Conservation (phyloP, 176 grass and related monocot genomes). For the Zoysia japonica region DNA sequence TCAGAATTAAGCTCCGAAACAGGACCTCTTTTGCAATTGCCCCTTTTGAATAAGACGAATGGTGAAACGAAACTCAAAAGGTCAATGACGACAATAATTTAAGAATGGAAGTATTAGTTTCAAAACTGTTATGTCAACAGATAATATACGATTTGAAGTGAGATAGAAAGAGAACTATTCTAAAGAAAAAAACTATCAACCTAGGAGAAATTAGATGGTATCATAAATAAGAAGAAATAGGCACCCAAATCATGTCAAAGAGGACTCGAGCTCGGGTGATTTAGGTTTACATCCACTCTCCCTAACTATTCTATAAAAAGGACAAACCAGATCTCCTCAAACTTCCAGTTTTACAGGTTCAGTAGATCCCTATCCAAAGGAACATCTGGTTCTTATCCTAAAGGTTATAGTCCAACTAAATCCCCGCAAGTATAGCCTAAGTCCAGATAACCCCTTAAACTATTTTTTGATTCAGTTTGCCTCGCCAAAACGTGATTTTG, state of each 20-base stretch:
- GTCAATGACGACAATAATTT: too few relatives aligned
- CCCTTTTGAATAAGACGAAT: too few relatives aligned
- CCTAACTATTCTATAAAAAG: constrained; percentile 27
- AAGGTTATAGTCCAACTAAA: background rate
- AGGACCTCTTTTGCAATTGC: too few relatives aligned
- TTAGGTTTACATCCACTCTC: background rate
- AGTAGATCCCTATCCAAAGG: background rate
- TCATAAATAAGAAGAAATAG: background rate
- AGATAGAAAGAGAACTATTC: constrained; percentile 17
- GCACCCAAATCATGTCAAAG: background rate
- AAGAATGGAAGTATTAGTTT: background rate
- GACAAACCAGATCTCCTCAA: background rate
- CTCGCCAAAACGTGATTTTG: too few relatives aligned
- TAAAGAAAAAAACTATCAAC: background rate
- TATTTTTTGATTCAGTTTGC: too few relatives aligned
- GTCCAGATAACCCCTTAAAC: too few relatives aligned
- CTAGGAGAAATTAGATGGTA: background rate
- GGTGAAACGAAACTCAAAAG: too few relatives aligned
- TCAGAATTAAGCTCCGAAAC: too few relatives aligned
- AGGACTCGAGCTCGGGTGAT: background rate
- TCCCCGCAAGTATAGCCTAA: too few relatives aligned
- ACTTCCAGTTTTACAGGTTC: constrained; percentile 16
- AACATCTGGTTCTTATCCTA: background rate
- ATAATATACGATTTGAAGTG: background rate
- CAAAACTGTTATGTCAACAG: constrained; percentile 1